phyloP scores from a whole-genome alignment of 2,329 filamentous ascomycete genomes.

The Monosporascus sp. region DNA sequence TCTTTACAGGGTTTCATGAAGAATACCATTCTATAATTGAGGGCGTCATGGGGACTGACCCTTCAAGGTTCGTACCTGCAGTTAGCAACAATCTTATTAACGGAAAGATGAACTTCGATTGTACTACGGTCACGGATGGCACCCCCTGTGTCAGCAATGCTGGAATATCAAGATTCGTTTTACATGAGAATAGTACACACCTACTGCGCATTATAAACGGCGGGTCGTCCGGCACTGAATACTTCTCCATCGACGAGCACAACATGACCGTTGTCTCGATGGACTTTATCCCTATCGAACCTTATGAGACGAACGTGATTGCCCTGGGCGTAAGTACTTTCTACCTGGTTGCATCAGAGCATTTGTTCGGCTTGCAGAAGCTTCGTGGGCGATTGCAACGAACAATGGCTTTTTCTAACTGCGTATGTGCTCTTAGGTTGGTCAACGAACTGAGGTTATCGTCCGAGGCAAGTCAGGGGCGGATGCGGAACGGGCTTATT shows the following conservation, averaged over 20 bases:
- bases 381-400: no score
- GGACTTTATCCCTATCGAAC: constrained; percentile 42
- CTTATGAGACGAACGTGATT: constrained; percentile 36
- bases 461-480: background rate
- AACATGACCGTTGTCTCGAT: constrained; percentile 40
- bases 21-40: constrained; percentile 6
- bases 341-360: no score
- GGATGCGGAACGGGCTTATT: constrained; percentile 5
- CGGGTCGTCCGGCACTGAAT: no score
- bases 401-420: background rate
- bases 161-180: constrained; percentile 13
- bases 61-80: constrained; percentile 29
- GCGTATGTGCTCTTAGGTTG: constrained; percentile 12
- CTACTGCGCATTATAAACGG: constrained; percentile 21
- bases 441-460: constrained; percentile 12
- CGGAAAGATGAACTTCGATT: constrained; percentile 5
- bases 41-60: constrained; percentile 7
- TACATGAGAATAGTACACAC: constrained; percentile 31
- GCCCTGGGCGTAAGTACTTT: constrained; percentile 4
- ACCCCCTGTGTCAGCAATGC: constrained; percentile 2
- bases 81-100: constrained; percentile 23
- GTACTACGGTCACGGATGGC: constrained; percentile 1
- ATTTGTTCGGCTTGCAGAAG: no score
- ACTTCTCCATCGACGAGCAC: constrained; percentile 40
- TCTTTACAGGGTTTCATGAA: constrained; percentile 4